Evolutionary conservation across 768 basidiomycete genomes (phyloP).

Genomic region (Naematelia aurantialba): DNA sequence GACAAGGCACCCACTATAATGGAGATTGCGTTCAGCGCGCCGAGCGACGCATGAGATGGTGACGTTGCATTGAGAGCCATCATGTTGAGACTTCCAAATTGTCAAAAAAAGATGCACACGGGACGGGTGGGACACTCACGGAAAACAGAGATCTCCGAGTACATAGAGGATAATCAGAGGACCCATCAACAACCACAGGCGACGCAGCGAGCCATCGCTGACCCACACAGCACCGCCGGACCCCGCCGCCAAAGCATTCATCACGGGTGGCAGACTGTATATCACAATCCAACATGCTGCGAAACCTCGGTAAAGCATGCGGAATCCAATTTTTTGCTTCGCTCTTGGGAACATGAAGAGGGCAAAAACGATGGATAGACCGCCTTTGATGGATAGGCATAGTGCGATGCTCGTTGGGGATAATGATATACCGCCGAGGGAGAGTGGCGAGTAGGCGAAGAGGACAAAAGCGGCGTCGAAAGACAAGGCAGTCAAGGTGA

Average conservation of each 20-base stretch:
- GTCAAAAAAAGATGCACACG: no score
- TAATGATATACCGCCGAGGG: slow-evolving; percentile 19
- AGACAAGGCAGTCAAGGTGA: slow-evolving; percentile 19
- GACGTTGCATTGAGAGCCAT: slow-evolving; percentile 13
- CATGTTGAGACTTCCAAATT: slow-evolving; percentile 13
- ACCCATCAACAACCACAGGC: slow-evolving; percentile 21
- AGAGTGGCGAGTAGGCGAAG: slow-evolving; percentile 19
- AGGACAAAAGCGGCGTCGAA: slow-evolving; percentile 30
- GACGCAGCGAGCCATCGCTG: slow-evolving; percentile 11
- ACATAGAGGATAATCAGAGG: slow-evolving; percentile 23
- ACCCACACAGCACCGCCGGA: slow-evolving; percentile 10
- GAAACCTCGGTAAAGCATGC: slow-evolving; percentile 15
- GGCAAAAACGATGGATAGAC: slow-evolving; percentile 16
- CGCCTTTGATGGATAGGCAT: slow-evolving; percentile 14
- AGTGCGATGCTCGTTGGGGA: slow-evolving; percentile 14
- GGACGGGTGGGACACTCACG: slow-evolving; percentile 18
- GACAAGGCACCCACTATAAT: slow-evolving; percentile 13
- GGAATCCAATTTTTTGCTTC: background rate
- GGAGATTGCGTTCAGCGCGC: slow-evolving; percentile 14
- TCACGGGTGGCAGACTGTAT: slow-evolving; percentile 17
- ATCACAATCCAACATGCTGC: slow-evolving; percentile 15
- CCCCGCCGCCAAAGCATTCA: slow-evolving; percentile 16
- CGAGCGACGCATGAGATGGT: slow-evolving; percentile 9
- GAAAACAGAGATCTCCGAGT: slow-evolving; percentile 20
- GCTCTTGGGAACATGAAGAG: slow-evolving; percentile 17